These are phyloP conservation scores for Ascochyta viciae-villosae DNA, from an alignment of 2,329 filamentous ascomycete species.

Conservation along the genomic window DNA sequence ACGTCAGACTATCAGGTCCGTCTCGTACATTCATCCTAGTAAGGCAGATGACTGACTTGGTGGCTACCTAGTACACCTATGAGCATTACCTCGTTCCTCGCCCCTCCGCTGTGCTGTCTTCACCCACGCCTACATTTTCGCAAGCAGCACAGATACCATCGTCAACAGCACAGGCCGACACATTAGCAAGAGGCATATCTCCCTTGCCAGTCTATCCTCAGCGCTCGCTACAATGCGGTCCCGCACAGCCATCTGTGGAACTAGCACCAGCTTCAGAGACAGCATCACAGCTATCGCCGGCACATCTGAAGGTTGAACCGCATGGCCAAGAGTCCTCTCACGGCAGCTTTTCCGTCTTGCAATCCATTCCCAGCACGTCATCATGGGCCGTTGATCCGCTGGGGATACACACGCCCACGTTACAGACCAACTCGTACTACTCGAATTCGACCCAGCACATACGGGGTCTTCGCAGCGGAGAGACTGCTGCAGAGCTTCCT, in stretches of 20 bases:
- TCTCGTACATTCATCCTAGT: not conserved
- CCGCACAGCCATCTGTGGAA: constrained; percentile 3
- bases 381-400: constrained; percentile 52
- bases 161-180: constrained; percentile 26
- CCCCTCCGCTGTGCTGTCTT: constrained; percentile 36
- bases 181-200: constrained; percentile 36
- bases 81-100: constrained; percentile 44
- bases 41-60: not conserved
- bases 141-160: constrained; percentile 33
- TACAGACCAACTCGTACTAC: constrained; percentile 45
- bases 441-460: constrained; percentile 5
- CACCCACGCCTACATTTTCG: constrained; percentile 27
- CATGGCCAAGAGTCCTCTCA: constrained; percentile 42
- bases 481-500: not conserved
- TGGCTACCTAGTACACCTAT: constrained; percentile 32
- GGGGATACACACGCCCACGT: constrained; percentile 45
- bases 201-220: constrained; percentile 41
- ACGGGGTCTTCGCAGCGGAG: constrained; percentile 3
- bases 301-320: constrained; percentile 17
- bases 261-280: constrained; percentile 11
- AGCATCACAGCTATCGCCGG: constrained; percentile 19
- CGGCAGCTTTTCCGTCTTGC: constrained; percentile 55
- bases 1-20: constrained; percentile 32
- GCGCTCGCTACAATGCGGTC: constrained; percentile 20
- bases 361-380: constrained; percentile 44